phyloP scores from a whole-genome alignment of 2,329 filamentous ascomycete species.

The Trichoderma semiorbis region DNA sequence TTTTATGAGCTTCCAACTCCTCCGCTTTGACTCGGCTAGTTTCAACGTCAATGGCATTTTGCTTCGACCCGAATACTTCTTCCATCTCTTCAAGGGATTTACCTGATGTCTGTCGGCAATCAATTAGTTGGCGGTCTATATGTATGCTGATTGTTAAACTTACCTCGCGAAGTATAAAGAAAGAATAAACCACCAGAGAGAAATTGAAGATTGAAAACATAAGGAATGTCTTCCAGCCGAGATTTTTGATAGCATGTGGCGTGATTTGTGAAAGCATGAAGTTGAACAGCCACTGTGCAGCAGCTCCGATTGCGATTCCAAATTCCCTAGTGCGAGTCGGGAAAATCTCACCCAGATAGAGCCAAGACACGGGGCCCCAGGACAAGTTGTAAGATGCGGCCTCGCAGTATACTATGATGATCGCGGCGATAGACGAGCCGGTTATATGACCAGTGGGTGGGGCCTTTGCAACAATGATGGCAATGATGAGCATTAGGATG shows the following conservation, averaged over 20 bases:
- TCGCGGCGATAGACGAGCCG: background rate
- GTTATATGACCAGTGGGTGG: conserved; percentile 27
- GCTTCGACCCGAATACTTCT: no score
- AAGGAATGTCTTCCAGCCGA: conserved; percentile 47
- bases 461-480: conserved; percentile 30
- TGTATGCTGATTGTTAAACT: no score
- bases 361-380: conserved; percentile 51
- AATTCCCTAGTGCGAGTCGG: conserved; percentile 47
- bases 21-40: no score
- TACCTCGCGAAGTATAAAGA: no score
- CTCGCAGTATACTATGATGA: background rate
- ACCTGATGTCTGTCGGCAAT: no score
- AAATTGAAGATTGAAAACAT: conserved; percentile 35
- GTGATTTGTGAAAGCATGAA: conserved; percentile 48
- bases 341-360: conserved; percentile 50
- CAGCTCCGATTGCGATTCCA: conserved; percentile 46
- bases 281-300: conserved; percentile 51
- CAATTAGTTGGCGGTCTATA: no score
- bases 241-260: conserved; percentile 44
- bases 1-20: no score
- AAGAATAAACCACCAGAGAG: no score
- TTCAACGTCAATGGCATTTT: no score
- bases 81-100: no score
- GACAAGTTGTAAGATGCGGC: conserved; percentile 32
- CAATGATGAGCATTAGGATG: conserved; percentile 41